Evolutionary conservation across 2,329 filamentous ascomycete species (phyloP), one percentile per base, ranked within the genome.

Genomic region (Fonsecaea pedrosoi): DNA sequence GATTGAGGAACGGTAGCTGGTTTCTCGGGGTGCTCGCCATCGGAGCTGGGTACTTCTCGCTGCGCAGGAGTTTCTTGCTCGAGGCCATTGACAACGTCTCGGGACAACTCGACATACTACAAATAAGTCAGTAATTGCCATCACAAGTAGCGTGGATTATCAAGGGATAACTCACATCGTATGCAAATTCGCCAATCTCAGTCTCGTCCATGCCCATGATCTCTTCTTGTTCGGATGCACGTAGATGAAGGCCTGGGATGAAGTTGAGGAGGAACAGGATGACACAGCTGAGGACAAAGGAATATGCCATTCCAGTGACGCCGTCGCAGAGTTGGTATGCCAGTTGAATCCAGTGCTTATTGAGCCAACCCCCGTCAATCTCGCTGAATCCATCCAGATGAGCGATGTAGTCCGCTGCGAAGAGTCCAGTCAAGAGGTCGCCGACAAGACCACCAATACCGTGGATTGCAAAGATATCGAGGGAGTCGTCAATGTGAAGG

Each of bases 111-210:
- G 71, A 96, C 92, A 74, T 96, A 96, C 96, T 82, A 69, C 55
- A 62, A 54, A 21, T 58, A 55, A 10, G 32, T 54, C 60, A 73
- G 50, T 66, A 66, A 15, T 32, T 32, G 59, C 34, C 40, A 38
- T 58, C 35, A 32, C 30, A 32, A 32, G 30, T 32, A 13, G n/a
- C 42, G 35, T 2, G 9, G 30, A 50, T 15, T 9, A 10, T 37
- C 45, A 21, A 25, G 48, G 3, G 12, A 53, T 62, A 82, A 82
- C 84, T 77, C 82, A 86, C 84, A 34, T 67, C 65, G 35, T 67
- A n/a, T 18, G 67, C 67, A 92, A 93, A 77, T 95, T 96, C 93
- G 77, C 93, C 93, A 75, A 96, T 92, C 79, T 97, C 92, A 30
- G 91, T 89, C 74, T 96, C 93, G 69, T 88, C 86, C 48, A 88